These are phyloP conservation scores for Trichosporon asahii DNA, from an alignment of 1,284 basidiomycete species.

Conservation along the genomic window DNA sequence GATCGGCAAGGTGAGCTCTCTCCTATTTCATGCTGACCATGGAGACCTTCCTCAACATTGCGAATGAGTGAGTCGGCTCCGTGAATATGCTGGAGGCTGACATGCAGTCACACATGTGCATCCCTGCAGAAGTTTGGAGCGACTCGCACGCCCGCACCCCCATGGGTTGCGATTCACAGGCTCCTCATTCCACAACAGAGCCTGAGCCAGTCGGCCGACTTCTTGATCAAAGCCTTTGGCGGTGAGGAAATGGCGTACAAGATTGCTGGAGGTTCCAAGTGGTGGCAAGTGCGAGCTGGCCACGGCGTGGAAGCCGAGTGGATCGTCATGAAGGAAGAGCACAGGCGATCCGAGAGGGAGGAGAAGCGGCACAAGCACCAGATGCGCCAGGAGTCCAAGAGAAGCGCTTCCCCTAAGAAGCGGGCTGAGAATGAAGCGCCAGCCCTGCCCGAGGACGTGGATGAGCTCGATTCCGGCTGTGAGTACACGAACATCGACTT, in stretches of 20 bases:
- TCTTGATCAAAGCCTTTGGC: slow-evolving; percentile 76
- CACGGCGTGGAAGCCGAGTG: slow-evolving; percentile 81
- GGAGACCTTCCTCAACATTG: slow-evolving; percentile 62
- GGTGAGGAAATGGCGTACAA: slow-evolving; percentile 70
- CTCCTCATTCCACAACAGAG: slow-evolving; percentile 62
- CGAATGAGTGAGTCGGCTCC: slow-evolving; percentile 51
- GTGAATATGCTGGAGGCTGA: slow-evolving; percentile 14
- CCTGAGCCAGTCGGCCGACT: slow-evolving; percentile 72
- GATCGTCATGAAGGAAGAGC: slow-evolving; percentile 65
- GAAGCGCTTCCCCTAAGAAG: not conserved
- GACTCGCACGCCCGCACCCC: slow-evolving; percentile 78
- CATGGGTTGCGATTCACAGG: slow-evolving; percentile 77
- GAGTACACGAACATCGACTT: not conserved
- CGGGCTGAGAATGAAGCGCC: slow-evolving; percentile 10
- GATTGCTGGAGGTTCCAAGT: slow-evolving; percentile 83
- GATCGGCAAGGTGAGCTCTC: slow-evolving; percentile 58
- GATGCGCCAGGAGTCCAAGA: not conserved
- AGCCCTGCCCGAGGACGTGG: slow-evolving; percentile 19
- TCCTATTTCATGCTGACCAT: not conserved
- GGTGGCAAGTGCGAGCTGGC: slow-evolving; percentile 91
- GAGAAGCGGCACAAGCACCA: slow-evolving; percentile 11
- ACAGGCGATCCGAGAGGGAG: slow-evolving; percentile 30
- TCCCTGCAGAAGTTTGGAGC: slow-evolving; percentile 82
- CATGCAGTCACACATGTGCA: slow-evolving; percentile 67
- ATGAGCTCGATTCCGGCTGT: slow-evolving; percentile 20